Base-by-base conservation (phyloP, 306 rosid genomes). In the Senna tora region DNA sequence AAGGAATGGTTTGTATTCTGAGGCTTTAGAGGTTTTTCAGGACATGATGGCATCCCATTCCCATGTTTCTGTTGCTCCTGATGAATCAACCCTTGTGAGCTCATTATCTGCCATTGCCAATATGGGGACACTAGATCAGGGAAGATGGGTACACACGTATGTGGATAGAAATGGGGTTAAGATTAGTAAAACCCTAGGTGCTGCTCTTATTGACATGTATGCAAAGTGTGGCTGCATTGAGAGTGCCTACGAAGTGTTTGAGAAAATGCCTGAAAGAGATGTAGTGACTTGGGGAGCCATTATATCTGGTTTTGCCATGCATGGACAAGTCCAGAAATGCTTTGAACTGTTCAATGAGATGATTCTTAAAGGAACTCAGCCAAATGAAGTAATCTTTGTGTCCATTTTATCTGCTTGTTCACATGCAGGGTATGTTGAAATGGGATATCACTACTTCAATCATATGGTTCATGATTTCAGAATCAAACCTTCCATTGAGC, bases 141-240 rank as follows among this genome's bases (percentile, higher is more conserved):
- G 87, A 34, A 79, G 67, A 43, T 76, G 79, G 85, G 72, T 84
- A 34, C 87, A 81, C 33, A 34, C 72, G 8, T 76, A 58, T 47
- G 22, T 77, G 38, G 59, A 71, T 56, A 62, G 59, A 75, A 66
- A 38, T 33, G 58, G 77, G 54, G 47, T 49, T 19, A 54, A 46
- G 80, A 62, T 74, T 6, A 72, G 65, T 49, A 39, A 47, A 21
- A 67, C 49, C 39, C 55, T 82, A 2, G 74, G 84, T 21, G 80
- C 84, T 60, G 86, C 90, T 65, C 82, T 83, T 11, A 49, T 81
- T 47, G 86, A 83, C 71, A 86, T 78, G 88, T 86, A 86, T 64
- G 84, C 84, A 9, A 86, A 83, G 76, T 84, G 87, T 49, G 88
- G 88, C 49, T 57, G 81, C 78, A 77, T 87, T 14, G 57, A 77